Evolutionary conservation across 371 early-diverging fungal species (phyloP), one percentile per base, ranked within the genome.

Genomic region (Mortierella sp.): DNA sequence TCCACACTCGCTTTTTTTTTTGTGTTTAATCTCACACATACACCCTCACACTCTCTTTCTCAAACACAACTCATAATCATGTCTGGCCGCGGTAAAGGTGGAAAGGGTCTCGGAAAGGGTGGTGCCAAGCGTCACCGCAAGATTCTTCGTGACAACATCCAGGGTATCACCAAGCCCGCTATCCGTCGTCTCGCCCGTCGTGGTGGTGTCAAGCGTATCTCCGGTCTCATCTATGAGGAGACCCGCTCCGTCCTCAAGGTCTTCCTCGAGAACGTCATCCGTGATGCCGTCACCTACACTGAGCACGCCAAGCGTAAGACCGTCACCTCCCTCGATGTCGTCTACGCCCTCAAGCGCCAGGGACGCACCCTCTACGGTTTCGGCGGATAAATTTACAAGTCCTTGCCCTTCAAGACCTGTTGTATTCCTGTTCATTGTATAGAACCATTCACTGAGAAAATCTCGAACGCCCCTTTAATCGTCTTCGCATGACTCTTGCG

Each of bases 121-220:
- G 96, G 96, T 73, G 97, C 97, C 85, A 98, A 98, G 93, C 98
- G 99, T 87, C 99, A 99, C 89, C 95, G 99, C 91, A 98, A 98
- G 94, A 97, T 98, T 90, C 93, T 98, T 79, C 95, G 97, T 84
- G 98, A 97, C 87, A 97, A 97, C 95, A 98, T 98, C 87, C 94
- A 95, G 90, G 98, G 98, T 84, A 99, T 99, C 85, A 98, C 98
- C 85, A 99, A 99, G 94, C 99, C 99, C 72, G 99, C 99, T 83
- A 99, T 99, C 86, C 98, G 99, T 89, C 97, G 99, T 94, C 97
- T 99, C 72, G 99, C 99, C 64, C 96, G 99, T 87, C 97, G 99
- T 96, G 99, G 99, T 86, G 99, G 99, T 94, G 99, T 99, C 87
- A 99, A 99, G 93, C 97, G 99, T 94, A 98, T 99, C 95, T 66